A percentile compares a stretch with the other conserved stretches of the same genome.
Evolutionary conservation across 164 flowering plant genomes (phyloP).

Genomic region (Magnolia changhungtana): DNA sequence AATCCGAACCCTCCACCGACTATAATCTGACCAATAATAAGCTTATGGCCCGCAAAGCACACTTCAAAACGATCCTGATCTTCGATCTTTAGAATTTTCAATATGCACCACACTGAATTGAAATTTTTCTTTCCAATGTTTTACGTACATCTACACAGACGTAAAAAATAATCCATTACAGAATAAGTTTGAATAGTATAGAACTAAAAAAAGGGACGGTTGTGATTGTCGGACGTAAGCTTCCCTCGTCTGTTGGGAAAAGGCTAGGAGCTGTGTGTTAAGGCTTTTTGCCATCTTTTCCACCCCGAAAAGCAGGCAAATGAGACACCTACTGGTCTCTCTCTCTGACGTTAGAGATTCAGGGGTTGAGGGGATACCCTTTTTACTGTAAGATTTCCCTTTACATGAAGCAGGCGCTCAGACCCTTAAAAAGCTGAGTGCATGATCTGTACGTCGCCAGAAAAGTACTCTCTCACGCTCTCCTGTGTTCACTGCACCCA

Average conservation of each 20-base stretch:
- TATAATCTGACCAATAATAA: no score
- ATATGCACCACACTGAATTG: no score
- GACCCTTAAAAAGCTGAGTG: neutral
- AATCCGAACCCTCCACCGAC: no score
- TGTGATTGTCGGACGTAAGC: neutral
- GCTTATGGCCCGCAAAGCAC: no score
- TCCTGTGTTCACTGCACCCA: neutral
- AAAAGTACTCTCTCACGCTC: neutral
- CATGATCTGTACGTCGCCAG: neutral
- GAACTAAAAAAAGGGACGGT: neutral
- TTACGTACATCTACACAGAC: no score
- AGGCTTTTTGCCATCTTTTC: neutral
- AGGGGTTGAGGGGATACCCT: neutral
- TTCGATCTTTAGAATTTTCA: no score
- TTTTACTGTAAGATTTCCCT: neutral
- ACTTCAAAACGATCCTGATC: no score
- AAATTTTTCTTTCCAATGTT: no score
- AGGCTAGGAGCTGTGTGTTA: neutral
- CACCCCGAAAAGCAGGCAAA: neutral
- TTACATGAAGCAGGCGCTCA: neutral
- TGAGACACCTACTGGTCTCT: neutral
- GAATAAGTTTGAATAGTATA: no score
- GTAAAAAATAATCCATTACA: no score
- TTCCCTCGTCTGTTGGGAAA: neutral
- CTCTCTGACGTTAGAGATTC: neutral